Evolutionary conservation across 2,329 filamentous ascomycete genomes (phyloP), one percentile per base, ranked within the genome.

Genomic region (Rugonectria rugulosa): DNA sequence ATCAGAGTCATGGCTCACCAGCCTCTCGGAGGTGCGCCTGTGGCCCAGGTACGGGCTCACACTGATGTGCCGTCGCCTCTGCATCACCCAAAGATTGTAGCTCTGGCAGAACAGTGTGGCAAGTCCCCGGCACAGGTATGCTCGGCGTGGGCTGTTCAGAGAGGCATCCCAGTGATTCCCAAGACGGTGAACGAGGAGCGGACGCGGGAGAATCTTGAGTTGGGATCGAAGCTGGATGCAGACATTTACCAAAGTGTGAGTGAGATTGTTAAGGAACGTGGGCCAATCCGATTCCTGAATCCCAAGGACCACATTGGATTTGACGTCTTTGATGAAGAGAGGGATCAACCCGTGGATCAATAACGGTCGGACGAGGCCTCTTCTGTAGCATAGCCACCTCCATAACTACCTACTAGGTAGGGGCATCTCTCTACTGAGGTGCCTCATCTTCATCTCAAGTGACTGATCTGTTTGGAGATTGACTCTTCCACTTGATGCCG

Each of bases 61-160:
- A 26, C 26, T 11, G n/a, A 42, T 6, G 27, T 32, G n/a, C 26
- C 14, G 4, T 31, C 36, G 10, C 37, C 36, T 40, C 19, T 31
- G 20, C 46, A 24, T 4, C 27, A 41, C 20, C 37, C 20, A 15
- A 27, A 48, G 6, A 50, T 40, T 49, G 36, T 49, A 37, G 46
- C 24, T 12, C 19, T 49, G 24, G 19, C 26, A 32, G 36, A 49
- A 49, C 21, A 24, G 23, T 49, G 34, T 21, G 45, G 36, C 46
- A 42, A 23, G 19, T 12, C 19, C 10, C 46, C 37, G 27, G 46
- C 36, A 36, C 19, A 29, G 24, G 32, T 32, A 17, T 41, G 24
- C 29, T 20, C 26, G 19, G 11, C 19, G n/a, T 49, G 37, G 46
- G 46, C 20, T 6, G 26, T 32, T 24, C 19, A 49, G 11, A 14